These are phyloP conservation scores for Liquidambar formosana DNA, from an alignment of 164 flowering plant genomes.

Conservation along the genomic window DNA sequence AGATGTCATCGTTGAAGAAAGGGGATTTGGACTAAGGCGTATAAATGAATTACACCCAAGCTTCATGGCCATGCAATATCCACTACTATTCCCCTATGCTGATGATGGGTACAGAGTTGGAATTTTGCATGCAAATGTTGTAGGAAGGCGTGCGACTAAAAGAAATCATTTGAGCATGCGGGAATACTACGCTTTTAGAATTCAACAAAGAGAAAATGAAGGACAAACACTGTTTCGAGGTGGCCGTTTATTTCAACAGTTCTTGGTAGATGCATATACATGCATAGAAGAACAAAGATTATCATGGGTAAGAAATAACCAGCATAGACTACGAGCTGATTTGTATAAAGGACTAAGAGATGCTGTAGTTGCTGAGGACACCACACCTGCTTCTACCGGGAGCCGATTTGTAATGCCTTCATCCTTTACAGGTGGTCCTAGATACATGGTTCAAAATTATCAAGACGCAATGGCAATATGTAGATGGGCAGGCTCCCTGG, in stretches of 20 bases:
- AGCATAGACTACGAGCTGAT: neutral
- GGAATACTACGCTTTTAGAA: constrained; percentile 9
- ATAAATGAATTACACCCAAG: constrained; percentile 8
- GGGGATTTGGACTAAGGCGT: neutral
- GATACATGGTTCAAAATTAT: constrained; percentile 21
- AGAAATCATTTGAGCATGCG: neutral
- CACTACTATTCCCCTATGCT: constrained; percentile 7
- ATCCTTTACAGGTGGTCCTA: constrained; percentile 6
- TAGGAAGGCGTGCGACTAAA: no score
- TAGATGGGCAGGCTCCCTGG: no score
- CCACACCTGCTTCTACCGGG: neutral
- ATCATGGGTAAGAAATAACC: no score
- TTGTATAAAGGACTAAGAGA: neutral
- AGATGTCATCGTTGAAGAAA: constrained; percentile 9
- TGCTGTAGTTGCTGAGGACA: no score
- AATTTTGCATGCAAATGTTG: neutral
- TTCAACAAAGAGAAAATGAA: constrained; percentile 13
- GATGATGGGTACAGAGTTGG: constrained; percentile 8
- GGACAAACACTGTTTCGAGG: no score
- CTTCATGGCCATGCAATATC: constrained; percentile 19
- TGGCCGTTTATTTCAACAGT: constrained; percentile 16
- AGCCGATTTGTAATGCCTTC: constrained; percentile 2
- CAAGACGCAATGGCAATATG: no score
- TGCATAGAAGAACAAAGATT: no score
- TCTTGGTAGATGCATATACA: constrained; percentile 16